Conservation (phyloP, 2,329 filamentous ascomycete genomes). For the Neurospora crassa region DNA sequence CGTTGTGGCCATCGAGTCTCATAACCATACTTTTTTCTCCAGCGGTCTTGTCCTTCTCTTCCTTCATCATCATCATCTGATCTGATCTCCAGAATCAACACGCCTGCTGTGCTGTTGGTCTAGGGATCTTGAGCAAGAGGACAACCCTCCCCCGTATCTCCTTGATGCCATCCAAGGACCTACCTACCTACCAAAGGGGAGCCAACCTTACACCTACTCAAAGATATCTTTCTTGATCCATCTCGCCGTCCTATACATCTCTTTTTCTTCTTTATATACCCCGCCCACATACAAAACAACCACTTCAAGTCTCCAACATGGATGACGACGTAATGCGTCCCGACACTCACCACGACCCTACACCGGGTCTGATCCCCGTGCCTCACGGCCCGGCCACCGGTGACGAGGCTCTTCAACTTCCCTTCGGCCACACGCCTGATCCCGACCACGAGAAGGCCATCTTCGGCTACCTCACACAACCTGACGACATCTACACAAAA, state of each 20-base stretch:
- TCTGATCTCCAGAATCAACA: not conserved
- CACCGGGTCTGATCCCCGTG: slow-evolving; percentile 44
- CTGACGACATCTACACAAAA: slow-evolving; percentile 76
- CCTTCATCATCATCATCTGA: not conserved
- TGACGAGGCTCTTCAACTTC: slow-evolving; percentile 39
- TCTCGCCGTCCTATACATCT: not conserved
- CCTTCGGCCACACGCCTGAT: slow-evolving; percentile 24
- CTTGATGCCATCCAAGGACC: not conserved
- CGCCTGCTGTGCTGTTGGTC: not conserved
- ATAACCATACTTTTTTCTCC: not conserved
- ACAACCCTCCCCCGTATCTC: not conserved
- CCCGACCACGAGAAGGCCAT: slow-evolving; percentile 44
- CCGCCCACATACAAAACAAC: not conserved
- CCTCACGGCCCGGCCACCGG: slow-evolving; percentile 43
- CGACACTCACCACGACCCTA: slow-evolving; percentile 31
- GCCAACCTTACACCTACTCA: not conserved
- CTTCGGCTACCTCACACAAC: slow-evolving; percentile 74
- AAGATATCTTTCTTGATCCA: not conserved
- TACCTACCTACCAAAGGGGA: not conserved
- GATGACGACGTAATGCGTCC: slow-evolving; percentile 27
- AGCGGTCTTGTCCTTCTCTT: not conserved
- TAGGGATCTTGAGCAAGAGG: not conserved
- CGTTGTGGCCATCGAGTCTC: not conserved
- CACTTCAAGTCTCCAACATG: slow-evolving; percentile 18
- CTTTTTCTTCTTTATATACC: not conserved